phyloP scores from a whole-genome alignment of 2,329 filamentous ascomycete species.

The Claviceps capensis region DNA sequence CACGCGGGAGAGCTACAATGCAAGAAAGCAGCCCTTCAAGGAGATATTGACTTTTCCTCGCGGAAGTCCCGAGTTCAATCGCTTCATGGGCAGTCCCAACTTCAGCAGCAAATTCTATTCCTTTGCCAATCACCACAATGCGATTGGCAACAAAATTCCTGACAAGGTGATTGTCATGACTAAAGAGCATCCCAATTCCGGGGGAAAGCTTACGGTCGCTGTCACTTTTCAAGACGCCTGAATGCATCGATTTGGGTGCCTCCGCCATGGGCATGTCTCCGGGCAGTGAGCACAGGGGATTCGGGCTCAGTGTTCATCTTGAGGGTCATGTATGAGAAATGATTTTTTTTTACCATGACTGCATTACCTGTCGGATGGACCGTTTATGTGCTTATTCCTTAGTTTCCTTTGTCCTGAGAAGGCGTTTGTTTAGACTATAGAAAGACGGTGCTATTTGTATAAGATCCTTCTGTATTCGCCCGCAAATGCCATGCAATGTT shows the following conservation, averaged over 20 bases:
- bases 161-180: not conserved
- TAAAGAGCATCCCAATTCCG: not conserved
- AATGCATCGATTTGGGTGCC: not conserved
- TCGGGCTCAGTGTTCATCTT: no score
- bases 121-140: constrained; percentile 1
- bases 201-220: not conserved
- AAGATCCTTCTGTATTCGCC: no score
- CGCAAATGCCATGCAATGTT: no score
- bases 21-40: not conserved
- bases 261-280: no score
- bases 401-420: no score
- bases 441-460: no score
- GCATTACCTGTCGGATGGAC: no score
- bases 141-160: not conserved
- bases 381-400: no score
- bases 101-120: not conserved
- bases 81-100: constrained; percentile 1
- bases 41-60: not conserved
- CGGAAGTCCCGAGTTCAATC: not conserved
- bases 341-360: no score
- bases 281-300: no score
- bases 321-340: no score
- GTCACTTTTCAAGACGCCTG: not conserved
- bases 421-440: no score
- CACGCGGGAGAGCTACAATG: not conserved